These are phyloP conservation scores for Hemerocallis citrina DNA, from an alignment of 106 monocot species.

Conservation along the genomic window DNA sequence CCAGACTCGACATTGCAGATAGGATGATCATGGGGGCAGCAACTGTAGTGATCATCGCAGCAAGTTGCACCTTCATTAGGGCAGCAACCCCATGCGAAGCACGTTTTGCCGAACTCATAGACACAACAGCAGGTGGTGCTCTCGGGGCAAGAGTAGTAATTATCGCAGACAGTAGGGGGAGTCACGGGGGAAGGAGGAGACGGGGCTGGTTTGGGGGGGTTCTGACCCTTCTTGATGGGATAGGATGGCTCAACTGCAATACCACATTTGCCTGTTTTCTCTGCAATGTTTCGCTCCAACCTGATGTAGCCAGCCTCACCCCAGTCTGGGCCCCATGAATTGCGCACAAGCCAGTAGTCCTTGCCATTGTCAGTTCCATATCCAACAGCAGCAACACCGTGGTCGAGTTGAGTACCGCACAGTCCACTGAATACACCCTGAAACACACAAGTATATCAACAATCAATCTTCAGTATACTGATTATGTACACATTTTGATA, in stretches of 20 bases:
- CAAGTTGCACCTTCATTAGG: conserved; percentile 58
- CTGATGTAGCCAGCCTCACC: conserved; percentile 63
- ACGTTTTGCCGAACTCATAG: conserved; percentile 19
- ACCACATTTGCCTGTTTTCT: conserved; percentile 51
- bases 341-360: conserved; percentile 85
- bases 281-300: conserved; percentile 44
- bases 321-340: conserved; percentile 72
- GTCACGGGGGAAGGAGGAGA: conserved; percentile 39
- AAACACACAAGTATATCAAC: not conserved
- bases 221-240: conserved; percentile 49
- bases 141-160: conserved; percentile 41
- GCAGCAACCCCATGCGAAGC: conserved; percentile 66
- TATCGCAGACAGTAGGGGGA: conserved; percentile 45
- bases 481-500: too few species aligned
- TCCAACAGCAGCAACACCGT: conserved; percentile 71
- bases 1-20: conserved; percentile 45
- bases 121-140: conserved; percentile 70
- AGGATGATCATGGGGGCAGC: conserved; percentile 67
- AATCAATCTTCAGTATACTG: too few species aligned
- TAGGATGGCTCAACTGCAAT: conserved; percentile 70
- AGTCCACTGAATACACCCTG: conserved; percentile 65
- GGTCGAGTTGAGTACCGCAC: conserved; percentile 57
- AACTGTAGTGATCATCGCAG: conserved; percentile 67
- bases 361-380: conserved; percentile 68
- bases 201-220: conserved; percentile 63